phyloP scores from a whole-genome alignment of 2,329 filamentous ascomycete species.

The Claviceps monticola region DNA sequence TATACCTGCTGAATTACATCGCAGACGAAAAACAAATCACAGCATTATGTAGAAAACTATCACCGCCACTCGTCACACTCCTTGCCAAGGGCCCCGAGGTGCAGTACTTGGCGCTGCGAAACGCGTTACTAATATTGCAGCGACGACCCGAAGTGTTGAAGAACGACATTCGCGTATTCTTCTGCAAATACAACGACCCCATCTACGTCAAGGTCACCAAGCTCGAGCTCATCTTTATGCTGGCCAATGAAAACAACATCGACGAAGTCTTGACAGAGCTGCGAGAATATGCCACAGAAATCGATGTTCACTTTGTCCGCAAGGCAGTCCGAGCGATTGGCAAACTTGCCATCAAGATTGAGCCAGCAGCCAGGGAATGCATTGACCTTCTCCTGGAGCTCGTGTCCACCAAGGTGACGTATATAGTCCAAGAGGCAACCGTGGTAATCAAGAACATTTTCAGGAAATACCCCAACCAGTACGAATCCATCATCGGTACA shows the following conservation, averaged over 20 bases:
- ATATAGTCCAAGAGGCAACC: constrained; percentile 97
- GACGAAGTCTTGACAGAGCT: constrained; percentile 88
- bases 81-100: constrained; percentile 94
- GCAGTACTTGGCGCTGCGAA: constrained; percentile 90
- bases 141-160: constrained; percentile 81
- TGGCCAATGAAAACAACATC: constrained; percentile 91
- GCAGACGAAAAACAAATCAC: constrained; percentile 79
- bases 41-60: constrained; percentile 79
- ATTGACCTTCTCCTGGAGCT: constrained; percentile 88
- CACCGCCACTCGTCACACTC: constrained; percentile 84
- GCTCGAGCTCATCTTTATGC: constrained; percentile 96
- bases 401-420: constrained; percentile 94
- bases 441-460: constrained; percentile 99
- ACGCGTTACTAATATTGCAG: constrained; percentile 87
- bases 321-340: constrained; percentile 96
- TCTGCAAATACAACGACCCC: constrained; percentile 99
- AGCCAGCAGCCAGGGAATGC: constrained; percentile 78
- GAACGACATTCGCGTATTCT: constrained; percentile 97
- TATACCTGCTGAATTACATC: constrained; percentile 99
- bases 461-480: constrained; percentile 96
- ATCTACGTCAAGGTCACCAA: constrained; percentile 99
- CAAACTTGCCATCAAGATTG: constrained; percentile 97
- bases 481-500: constrained; percentile 92
- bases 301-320: constrained; percentile 95
- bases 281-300: constrained; percentile 93